Conservation (phyloP, 2,329 filamentous ascomycete genomes). For the Fusarium virguliforme region DNA sequence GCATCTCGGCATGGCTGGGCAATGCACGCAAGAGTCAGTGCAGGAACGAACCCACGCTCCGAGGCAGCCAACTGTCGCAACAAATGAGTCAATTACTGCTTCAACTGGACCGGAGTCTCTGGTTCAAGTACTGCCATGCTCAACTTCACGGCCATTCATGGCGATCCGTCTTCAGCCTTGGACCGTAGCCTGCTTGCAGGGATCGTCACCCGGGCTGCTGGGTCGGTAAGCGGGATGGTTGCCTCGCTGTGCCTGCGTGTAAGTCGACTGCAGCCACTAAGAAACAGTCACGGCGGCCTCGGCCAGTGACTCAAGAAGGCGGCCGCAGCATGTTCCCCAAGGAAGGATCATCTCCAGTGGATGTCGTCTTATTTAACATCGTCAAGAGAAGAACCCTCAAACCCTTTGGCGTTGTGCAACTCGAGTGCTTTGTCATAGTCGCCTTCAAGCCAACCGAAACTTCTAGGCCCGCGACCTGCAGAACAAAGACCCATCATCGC, state of each 20-base stretch:
- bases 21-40: neutral
- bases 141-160: neutral
- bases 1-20: neutral
- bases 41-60: neutral
- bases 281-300: neutral
- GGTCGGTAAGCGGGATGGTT: neutral
- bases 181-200: neutral
- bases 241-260: neutral
- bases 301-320: slow-evolving; percentile 4
- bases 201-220: neutral
- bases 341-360: neutral
- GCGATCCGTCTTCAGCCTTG: neutral
- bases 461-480: slow-evolving; percentile 11
- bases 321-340: neutral
- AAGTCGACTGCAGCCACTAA: slow-evolving; percentile 1
- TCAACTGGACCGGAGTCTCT: neutral
- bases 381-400: neutral
- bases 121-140: neutral
- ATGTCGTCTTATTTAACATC: neutral
- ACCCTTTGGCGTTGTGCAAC: slow-evolving; percentile 15
- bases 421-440: slow-evolving; percentile 12
- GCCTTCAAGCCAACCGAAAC: neutral
- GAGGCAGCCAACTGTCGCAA: neutral
- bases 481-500: slow-evolving; percentile 19
- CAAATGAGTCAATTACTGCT: slow-evolving; percentile 2